These are phyloP conservation scores for Ustilago trichophora DNA, from an alignment of 1,284 basidiomycete genomes.

Conservation along the genomic window DNA sequence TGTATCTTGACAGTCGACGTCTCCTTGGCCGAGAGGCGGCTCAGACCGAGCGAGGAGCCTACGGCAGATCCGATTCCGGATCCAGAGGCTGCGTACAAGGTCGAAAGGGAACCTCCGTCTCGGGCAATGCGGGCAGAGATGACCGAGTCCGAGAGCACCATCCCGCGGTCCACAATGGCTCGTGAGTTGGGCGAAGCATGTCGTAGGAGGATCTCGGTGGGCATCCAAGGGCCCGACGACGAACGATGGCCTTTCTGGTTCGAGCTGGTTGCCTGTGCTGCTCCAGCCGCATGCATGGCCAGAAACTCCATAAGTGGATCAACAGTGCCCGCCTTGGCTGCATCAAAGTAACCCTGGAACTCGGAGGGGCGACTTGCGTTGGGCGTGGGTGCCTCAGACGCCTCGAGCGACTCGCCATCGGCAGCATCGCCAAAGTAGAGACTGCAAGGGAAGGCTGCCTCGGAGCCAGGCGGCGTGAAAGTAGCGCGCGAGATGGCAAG, in stretches of 20 bases:
- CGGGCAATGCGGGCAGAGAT: constrained; percentile 50
- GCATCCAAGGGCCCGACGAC: constrained; percentile 38
- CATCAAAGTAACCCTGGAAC: constrained; percentile 34
- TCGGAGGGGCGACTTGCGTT: constrained; percentile 36
- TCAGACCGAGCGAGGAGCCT: constrained; percentile 54
- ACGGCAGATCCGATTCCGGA: constrained; percentile 51
- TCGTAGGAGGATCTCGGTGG: constrained; percentile 54
- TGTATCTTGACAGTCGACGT: constrained; percentile 54
- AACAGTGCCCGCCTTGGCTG: constrained; percentile 3
- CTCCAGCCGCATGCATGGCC: constrained; percentile 45
- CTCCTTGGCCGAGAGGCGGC: constrained; percentile 44
- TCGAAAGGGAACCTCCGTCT: constrained; percentile 39
- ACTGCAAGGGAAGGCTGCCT: constrained; percentile 55
- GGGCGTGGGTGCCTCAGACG: constrained; percentile 40
- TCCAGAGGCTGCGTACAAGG: constrained; percentile 32
- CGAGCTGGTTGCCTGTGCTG: constrained; percentile 24
- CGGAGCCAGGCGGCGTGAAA: constrained; percentile 38
- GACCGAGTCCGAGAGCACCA: constrained; percentile 61
- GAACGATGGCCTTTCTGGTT: constrained; percentile 34
- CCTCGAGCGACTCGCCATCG: constrained; percentile 22
- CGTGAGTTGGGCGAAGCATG: constrained; percentile 58
- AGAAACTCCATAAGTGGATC: constrained; percentile 51
- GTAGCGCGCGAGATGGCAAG: constrained; percentile 43
- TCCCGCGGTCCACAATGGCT: constrained; percentile 57
- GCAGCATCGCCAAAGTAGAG: constrained; percentile 37